Percentiles rank a stretch among this genome's conserved stretches.
These are phyloP conservation scores for Hymenotorrendiella dingleyae DNA, from an alignment of 2,329 filamentous ascomycete genomes.

Conservation along the genomic window DNA sequence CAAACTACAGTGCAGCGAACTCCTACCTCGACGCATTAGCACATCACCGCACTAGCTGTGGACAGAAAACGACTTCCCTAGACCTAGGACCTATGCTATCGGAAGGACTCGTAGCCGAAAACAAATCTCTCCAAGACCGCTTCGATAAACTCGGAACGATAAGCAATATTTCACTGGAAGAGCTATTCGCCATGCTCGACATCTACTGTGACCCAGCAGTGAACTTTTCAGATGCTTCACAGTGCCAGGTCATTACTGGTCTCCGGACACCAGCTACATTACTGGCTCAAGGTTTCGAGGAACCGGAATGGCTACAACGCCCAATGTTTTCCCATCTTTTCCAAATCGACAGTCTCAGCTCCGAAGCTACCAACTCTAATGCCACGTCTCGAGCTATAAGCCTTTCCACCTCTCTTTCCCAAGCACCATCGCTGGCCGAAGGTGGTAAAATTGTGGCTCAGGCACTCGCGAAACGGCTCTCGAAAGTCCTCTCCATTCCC, in stretches of 20 bases:
- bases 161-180: neutral
- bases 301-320: neutral
- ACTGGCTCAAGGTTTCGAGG: neutral
- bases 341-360: neutral
- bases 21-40: slow-evolving; percentile 20
- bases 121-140: neutral
- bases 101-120: neutral
- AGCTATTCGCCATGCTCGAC: neutral
- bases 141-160: neutral
- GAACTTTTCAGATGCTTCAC: neutral
- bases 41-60: neutral
- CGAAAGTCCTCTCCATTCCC: slow-evolving; percentile 22
- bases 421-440: neutral
- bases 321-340: neutral
- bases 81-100: slow-evolving; percentile 1
- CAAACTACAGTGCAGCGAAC: slow-evolving; percentile 25
- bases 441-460: neutral
- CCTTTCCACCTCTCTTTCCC: neutral
- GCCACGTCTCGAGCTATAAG: neutral
- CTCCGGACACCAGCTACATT: neutral
- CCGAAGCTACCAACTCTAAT: neutral
- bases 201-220: neutral
- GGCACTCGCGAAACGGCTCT: slow-evolving; percentile 9
- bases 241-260: neutral
- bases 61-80: neutral